Conservation (phyloP, 257 asterid genomes). For the Lycium barbarum region DNA sequence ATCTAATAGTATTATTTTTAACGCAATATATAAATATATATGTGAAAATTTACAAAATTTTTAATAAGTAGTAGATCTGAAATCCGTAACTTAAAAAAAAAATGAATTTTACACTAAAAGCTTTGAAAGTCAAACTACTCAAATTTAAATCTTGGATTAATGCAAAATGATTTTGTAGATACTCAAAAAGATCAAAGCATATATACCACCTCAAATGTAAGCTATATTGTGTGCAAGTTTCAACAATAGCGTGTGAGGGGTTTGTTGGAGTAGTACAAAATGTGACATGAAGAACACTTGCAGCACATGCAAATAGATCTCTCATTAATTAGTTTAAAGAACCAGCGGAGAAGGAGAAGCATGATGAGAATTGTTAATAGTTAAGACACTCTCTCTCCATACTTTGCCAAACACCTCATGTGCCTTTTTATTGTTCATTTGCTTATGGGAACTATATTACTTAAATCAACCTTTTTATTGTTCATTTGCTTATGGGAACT, state of each 20-base stretch:
- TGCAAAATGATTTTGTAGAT: background rate
- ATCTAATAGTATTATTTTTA: background rate
- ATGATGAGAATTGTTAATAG: constrained; percentile 22
- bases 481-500: background rate
- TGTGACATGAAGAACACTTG: background rate
- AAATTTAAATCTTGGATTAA: too few relatives aligned
- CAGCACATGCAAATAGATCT: constrained; percentile 30
- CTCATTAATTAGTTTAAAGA: background rate
- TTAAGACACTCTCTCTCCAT: constrained; percentile 18
- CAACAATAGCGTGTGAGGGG: background rate
- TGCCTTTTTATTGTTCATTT: constrained; percentile 32
- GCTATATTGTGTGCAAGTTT: background rate
- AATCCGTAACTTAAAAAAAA: too few relatives aligned
- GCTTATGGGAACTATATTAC: background rate
- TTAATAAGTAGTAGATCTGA: too few relatives aligned
- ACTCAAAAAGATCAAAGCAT: background rate
- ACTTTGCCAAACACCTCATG: constrained; percentile 38
- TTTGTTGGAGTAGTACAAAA: background rate
- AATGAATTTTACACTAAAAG: too few relatives aligned
- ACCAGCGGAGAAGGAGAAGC: background rate
- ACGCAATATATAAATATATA: background rate
- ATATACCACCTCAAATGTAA: background rate
- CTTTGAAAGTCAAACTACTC: too few relatives aligned
- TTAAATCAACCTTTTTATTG: background rate
- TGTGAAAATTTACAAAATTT: too few relatives aligned